phyloP scores from a whole-genome alignment of 2,329 filamentous ascomycete species.

The Cercospora zeae-maydis region DNA sequence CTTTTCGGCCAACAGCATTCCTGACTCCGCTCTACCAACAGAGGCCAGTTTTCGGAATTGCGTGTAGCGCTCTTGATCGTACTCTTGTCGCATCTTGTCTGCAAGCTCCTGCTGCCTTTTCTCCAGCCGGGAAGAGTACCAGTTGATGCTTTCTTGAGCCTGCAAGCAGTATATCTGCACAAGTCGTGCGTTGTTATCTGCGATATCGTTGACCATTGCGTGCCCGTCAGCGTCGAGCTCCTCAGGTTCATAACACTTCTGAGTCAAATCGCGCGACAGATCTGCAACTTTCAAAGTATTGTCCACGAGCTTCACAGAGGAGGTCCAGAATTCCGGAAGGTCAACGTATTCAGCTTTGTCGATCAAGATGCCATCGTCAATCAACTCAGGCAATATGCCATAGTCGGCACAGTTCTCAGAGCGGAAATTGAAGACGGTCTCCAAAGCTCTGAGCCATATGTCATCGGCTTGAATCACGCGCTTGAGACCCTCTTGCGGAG shows the following conservation, averaged over 20 bases:
- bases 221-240: slow-evolving; percentile 34
- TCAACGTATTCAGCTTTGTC: slow-evolving; percentile 58
- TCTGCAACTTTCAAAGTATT: slow-evolving; percentile 39
- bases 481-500: slow-evolving; percentile 45
- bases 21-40: slow-evolving; percentile 55
- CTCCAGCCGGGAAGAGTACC: slow-evolving; percentile 52
- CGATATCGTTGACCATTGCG: slow-evolving; percentile 47
- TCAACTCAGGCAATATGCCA: slow-evolving; percentile 64
- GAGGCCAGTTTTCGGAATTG: slow-evolving; percentile 43
- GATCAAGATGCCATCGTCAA: slow-evolving; percentile 48
- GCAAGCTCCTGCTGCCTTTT: slow-evolving; percentile 49
- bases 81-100: slow-evolving; percentile 42
- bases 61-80: slow-evolving; percentile 41
- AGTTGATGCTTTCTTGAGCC: slow-evolving; percentile 58
- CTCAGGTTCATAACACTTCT: slow-evolving; percentile 39
- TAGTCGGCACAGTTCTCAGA: slow-evolving; percentile 66
- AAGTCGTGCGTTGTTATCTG: slow-evolving; percentile 51
- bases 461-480: slow-evolving; percentile 66
- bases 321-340: slow-evolving; percentile 83
- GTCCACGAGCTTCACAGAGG: slow-evolving; percentile 50
- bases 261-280: slow-evolving; percentile 41
- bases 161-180: slow-evolving; percentile 57
- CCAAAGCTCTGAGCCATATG: slow-evolving; percentile 63
- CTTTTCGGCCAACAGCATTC: slow-evolving; percentile 60
- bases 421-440: slow-evolving; percentile 67